Evolutionary conservation across 2,329 filamentous ascomycete genomes (phyloP), one percentile per base, ranked within the genome.

Genomic region (Bisporella sp.): DNA sequence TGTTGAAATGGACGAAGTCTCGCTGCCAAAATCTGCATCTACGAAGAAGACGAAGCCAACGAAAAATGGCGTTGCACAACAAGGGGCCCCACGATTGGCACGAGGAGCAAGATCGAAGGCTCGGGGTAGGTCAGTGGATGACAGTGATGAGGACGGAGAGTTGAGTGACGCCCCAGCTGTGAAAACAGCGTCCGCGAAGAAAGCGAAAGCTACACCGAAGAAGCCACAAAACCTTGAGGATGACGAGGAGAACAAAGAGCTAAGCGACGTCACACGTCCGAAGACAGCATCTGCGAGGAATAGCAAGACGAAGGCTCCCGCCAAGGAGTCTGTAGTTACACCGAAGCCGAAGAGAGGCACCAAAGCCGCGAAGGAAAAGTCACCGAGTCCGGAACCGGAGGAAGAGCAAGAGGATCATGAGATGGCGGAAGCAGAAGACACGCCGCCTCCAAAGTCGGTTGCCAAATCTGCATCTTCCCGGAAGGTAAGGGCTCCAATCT

Each of bases 351-450:
- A 55, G 30, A 42, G 31, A 13, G 51, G 45, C 29, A 40, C 41
- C 30, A 50, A 45, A 12, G 44, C 45, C 28, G 55, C 52, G 31
- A 35, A 33, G 7, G 55, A 55, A 40, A 28, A 37, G 8, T 8
- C 35, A 9, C 8, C 8, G n/a, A 37, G 35, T n/a, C 35, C 44
- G 4, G 49, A 57, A 32, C 21, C n/a, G 45, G 51, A 40, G 42
- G 48, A 51, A 33, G 42, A 32, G 8, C 41, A 45, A 21, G 31
- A 12, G 31, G 50, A 47, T 39, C n/a, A 12, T 7, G 44, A 54
- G 35, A 9, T 39, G 6, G 37, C 35, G 13, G 29, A 11, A 30
- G 12, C n/a, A 31, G 11, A 45, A 5, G 30, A 35, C 5, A 12
- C 33, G 42, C 21, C 30, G 5, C 31, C 13, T 5, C 48, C 35